Conservation (phyloP, 1,139 yeast species). For the Lodderomyces theae region DNA sequence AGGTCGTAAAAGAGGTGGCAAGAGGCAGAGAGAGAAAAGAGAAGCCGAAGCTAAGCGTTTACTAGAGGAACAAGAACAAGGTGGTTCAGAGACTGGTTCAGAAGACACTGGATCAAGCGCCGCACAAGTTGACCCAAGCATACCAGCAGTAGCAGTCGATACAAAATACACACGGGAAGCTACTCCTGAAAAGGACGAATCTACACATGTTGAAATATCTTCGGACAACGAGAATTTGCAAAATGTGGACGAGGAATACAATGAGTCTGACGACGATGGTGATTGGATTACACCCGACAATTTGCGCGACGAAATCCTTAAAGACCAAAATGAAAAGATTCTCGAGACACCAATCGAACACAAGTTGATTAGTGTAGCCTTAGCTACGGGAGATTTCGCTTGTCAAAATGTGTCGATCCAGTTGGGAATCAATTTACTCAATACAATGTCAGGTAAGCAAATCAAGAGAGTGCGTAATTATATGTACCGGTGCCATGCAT, state of each 20-base stretch:
- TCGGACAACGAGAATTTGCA: constrained; percentile 10
- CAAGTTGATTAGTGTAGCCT: constrained; percentile 61
- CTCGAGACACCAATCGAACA: constrained; percentile 29
- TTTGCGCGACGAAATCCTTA: constrained; percentile 62
- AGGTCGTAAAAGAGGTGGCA: constrained; percentile 61
- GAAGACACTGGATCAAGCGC: constrained; percentile 6
- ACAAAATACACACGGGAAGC: neutral
- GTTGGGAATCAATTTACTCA: constrained; percentile 82
- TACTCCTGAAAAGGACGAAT: constrained; percentile 1
- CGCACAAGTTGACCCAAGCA: constrained; percentile 9
- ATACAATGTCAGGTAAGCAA: constrained; percentile 78
- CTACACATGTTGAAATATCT: constrained; percentile 4
- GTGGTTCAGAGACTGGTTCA: constrained; percentile 15
- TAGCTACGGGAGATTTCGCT: constrained; percentile 96
- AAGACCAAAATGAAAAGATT: constrained; percentile 53
- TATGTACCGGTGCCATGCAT: constrained; percentile 96
- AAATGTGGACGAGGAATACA: constrained; percentile 41
- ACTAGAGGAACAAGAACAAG: constrained; percentile 52
- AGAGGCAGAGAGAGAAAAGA: constrained; percentile 57
- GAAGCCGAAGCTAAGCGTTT: constrained; percentile 35
- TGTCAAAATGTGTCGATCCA: constrained; percentile 94
- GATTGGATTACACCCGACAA: constrained; percentile 97
- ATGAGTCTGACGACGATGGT: constrained; percentile 73
- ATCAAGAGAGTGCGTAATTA: constrained; percentile 84
- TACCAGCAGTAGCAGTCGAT: no score